phyloP scores from a whole-genome alignment of 2,329 filamentous ascomycete species.

The Fusarium subtropicale region DNA sequence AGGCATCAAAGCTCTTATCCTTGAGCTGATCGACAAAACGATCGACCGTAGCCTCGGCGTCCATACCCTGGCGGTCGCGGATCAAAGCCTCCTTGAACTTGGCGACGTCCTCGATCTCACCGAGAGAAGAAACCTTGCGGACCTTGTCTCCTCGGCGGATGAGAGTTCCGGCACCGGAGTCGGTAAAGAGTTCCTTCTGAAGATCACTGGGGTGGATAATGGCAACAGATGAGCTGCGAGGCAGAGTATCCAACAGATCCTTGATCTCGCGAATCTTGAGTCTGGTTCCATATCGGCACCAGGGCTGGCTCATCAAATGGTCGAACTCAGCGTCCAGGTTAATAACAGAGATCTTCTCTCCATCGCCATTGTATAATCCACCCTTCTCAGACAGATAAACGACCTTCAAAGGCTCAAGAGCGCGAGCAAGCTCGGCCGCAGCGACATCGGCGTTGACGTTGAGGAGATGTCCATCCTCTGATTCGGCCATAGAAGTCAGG shows the following conservation, averaged over 20 bases:
- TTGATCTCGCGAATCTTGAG: slow-evolving; percentile 99
- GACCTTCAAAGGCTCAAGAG: slow-evolving; percentile 93
- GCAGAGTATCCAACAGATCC: slow-evolving; percentile 87
- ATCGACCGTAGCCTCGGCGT: slow-evolving; percentile 86
- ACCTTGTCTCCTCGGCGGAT: slow-evolving; percentile 94
- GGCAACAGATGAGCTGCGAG: slow-evolving; percentile 91
- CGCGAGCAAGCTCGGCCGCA: slow-evolving; percentile 89
- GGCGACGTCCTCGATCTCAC: slow-evolving; percentile 79
- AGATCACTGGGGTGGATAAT: slow-evolving; percentile 97
- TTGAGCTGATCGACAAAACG: slow-evolving; percentile 85
- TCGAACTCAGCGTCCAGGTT: slow-evolving; percentile 98
- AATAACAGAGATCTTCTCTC: slow-evolving; percentile 95
- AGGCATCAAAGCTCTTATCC: slow-evolving; percentile 86
- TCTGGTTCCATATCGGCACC: slow-evolving; percentile 94
- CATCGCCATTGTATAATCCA: slow-evolving; percentile 91
- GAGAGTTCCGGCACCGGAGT: slow-evolving; percentile 92
- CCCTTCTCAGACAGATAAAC: slow-evolving; percentile 99
- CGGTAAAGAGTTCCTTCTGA: slow-evolving; percentile 96
- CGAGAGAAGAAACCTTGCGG: slow-evolving; percentile 75
- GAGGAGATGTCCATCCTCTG: slow-evolving; percentile 87
- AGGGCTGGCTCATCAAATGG: slow-evolving; percentile 89
- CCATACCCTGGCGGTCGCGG: slow-evolving; percentile 82
- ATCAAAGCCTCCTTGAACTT: slow-evolving; percentile 86
- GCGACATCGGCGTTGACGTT: slow-evolving; percentile 99
- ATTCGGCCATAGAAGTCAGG: slow-evolving; percentile 96